Evolutionary conservation across 495 filamentous ascomycete genomes (phyloP).

Genomic region (Neurospora africana): DNA sequence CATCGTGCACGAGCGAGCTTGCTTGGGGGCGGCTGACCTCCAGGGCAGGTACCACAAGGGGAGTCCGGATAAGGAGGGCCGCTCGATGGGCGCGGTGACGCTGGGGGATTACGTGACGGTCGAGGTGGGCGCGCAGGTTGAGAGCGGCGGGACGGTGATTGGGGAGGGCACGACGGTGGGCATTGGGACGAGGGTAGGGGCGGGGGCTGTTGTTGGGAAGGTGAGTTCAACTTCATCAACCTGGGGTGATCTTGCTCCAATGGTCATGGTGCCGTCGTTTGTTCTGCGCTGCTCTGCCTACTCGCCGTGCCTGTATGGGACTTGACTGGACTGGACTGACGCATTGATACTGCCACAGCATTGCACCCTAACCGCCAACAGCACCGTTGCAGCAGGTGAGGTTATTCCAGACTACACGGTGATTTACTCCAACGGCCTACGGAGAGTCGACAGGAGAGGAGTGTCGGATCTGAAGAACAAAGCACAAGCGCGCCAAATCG

Average conservation of each 20-base stretch:
- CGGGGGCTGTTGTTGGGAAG: conserved; percentile 53
- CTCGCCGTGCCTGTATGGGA: not conserved
- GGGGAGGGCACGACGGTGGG: conserved; percentile 56
- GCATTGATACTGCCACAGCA: conserved; percentile 35
- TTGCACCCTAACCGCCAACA: conserved; percentile 40
- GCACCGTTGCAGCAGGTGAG: conserved; percentile 41
- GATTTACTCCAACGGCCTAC: conserved; percentile 48
- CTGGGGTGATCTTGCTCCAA: not conserved
- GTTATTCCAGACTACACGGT: conserved; percentile 55
- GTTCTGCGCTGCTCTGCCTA: not conserved
- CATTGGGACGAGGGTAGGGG: conserved; percentile 48
- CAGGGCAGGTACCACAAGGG: conserved; percentile 9
- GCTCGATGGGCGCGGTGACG: conserved; percentile 29
- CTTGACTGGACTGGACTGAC: not conserved
- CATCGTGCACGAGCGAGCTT: conserved; percentile 64
- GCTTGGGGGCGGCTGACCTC: conserved; percentile 38
- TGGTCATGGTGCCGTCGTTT: not conserved
- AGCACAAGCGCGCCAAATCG: conserved; percentile 49
- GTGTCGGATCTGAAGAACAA: conserved; percentile 43
- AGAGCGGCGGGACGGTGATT: conserved; percentile 45
- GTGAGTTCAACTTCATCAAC: conserved; percentile 26
- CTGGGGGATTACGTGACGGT: conserved; percentile 50
- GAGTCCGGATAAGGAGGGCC: conserved; percentile 5
- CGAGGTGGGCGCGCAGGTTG: conserved; percentile 51
- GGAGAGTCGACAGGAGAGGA: conserved; percentile 46